phyloP scores from a whole-genome alignment of 768 basidiomycete species.

The Leccinum subgranulosum region DNA sequence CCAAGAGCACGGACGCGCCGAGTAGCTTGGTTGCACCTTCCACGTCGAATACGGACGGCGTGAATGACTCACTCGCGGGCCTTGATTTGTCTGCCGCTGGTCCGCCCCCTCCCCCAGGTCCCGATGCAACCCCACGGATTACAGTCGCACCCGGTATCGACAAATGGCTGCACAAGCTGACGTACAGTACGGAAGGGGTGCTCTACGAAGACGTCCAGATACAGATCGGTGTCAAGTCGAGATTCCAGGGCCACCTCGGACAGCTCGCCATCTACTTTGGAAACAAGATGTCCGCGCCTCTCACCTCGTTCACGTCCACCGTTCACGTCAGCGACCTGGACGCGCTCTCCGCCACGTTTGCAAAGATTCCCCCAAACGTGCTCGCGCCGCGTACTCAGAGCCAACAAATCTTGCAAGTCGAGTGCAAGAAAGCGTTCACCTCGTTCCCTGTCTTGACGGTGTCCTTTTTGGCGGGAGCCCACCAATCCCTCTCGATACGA shows the following conservation, averaged over 20 bases:
- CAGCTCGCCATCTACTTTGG: slow-evolving; percentile 94
- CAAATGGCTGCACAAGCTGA: slow-evolving; percentile 86
- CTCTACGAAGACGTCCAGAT: slow-evolving; percentile 95
- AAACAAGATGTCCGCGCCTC: slow-evolving; percentile 88
- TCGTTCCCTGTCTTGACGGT: slow-evolving; percentile 76
- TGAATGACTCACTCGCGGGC: slow-evolving; percentile 77
- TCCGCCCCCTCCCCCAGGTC: slow-evolving; percentile 13
- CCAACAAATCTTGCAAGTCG: slow-evolving; percentile 90
- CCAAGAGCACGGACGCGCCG: slow-evolving; percentile 31
- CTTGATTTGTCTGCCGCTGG: slow-evolving; percentile 56
- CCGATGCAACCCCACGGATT: slow-evolving; percentile 46
- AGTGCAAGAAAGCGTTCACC: slow-evolving; percentile 87
- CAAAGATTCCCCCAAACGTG: slow-evolving; percentile 84
- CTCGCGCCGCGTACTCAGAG: slow-evolving; percentile 83
- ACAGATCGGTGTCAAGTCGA: slow-evolving; percentile 94
- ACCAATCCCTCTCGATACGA: slow-evolving; percentile 79
- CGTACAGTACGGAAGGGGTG: slow-evolving; percentile 78
- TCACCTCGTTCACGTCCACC: slow-evolving; percentile 87
- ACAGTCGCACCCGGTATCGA: slow-evolving; percentile 72
- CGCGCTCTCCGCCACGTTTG: slow-evolving; percentile 78
- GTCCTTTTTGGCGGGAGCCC: slow-evolving; percentile 90
- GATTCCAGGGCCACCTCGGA: slow-evolving; percentile 92
- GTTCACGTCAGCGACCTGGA: slow-evolving; percentile 71
- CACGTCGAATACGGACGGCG: slow-evolving; percentile 44
- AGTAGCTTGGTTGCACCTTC: slow-evolving; percentile 38